A percentile compares a stretch with the other conserved stretches of the same genome.
Evolutionary conservation across 2,329 filamentous ascomycete genomes (phyloP).

Genomic region (Eurotiales sp.): DNA sequence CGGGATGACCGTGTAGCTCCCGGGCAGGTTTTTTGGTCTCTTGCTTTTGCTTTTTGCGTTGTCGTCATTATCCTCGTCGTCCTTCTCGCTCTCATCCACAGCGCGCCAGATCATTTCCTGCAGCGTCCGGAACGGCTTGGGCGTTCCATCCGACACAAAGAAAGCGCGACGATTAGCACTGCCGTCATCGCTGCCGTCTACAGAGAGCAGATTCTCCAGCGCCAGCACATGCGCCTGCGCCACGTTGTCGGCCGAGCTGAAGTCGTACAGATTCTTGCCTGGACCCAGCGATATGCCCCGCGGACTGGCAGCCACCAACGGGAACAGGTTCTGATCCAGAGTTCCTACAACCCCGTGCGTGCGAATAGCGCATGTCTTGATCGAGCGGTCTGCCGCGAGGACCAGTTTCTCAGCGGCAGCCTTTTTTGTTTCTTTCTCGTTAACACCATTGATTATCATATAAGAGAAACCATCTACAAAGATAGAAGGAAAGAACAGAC

Average conservation of each 20-base stretch:
- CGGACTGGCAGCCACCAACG: constrained; percentile 5
- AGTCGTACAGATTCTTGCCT: constrained; percentile 11
- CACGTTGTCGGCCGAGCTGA: constrained; percentile 11
- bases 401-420: constrained; percentile 7
- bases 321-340: constrained; percentile 10
- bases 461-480: background rate
- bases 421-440: too few relatives aligned
- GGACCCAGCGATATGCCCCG: background rate
- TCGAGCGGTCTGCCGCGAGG: background rate
- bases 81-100: background rate
- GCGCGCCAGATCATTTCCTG: constrained; percentile 13
- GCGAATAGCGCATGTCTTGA: constrained; percentile 13
- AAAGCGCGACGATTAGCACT: constrained; percentile 6
- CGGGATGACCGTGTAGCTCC: background rate
- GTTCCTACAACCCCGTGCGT: constrained; percentile 11
- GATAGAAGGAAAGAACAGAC: background rate
- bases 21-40: too few relatives aligned
- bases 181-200: background rate
- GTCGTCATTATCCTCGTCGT: background rate
- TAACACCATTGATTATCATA: background rate
- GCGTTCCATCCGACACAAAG: constrained; percentile 11
- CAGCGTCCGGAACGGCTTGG: constrained; percentile 4
- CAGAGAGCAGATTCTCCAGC: constrained; percentile 4
- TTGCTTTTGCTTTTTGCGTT: too few relatives aligned
- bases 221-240: constrained; percentile 10